Evolutionary conservation across 352 stramenopile genomes (phyloP).

Genomic region (Pythium brachiatum): DNA sequence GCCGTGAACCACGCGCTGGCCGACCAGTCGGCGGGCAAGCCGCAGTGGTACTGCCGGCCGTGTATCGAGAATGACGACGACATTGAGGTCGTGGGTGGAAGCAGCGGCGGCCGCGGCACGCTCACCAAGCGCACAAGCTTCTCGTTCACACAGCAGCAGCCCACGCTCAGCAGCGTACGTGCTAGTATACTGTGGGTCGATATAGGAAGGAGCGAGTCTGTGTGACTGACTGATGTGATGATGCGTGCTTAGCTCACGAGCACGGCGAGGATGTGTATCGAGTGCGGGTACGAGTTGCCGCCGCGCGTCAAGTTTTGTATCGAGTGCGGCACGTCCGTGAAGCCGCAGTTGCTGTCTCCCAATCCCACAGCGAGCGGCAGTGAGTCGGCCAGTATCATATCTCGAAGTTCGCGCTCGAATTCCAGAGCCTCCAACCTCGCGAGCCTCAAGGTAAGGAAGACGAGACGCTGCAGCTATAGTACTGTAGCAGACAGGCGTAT

Average conservation of each 20-base stretch:
- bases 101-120: conserved; percentile 34
- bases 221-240: neutral
- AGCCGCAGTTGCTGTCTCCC: conserved; percentile 52
- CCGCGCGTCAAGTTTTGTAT: conserved; percentile 85
- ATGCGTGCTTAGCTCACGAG: conserved; percentile 41
- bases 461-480: neutral
- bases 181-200: neutral
- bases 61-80: conserved; percentile 68
- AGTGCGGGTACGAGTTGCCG: conserved; percentile 80
- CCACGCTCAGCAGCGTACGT: conserved; percentile 22
- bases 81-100: conserved; percentile 64
- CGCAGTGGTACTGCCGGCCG: conserved; percentile 77
- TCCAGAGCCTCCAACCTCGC: conserved; percentile 43
- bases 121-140: conserved; percentile 66
- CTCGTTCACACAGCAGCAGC: conserved; percentile 39
- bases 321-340: conserved; percentile 73
- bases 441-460: conserved; percentile 41
- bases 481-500: neutral
- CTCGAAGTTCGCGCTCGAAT: conserved; percentile 36
- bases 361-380: conserved; percentile 11
- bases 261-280: conserved; percentile 39
- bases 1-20: conserved; percentile 60
- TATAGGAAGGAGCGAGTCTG: too few relatives aligned
- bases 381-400: conserved; percentile 13
- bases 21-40: conserved; percentile 37